phyloP scores from a whole-genome alignment of 306 rosid species.

The Sophora flavescens region DNA sequence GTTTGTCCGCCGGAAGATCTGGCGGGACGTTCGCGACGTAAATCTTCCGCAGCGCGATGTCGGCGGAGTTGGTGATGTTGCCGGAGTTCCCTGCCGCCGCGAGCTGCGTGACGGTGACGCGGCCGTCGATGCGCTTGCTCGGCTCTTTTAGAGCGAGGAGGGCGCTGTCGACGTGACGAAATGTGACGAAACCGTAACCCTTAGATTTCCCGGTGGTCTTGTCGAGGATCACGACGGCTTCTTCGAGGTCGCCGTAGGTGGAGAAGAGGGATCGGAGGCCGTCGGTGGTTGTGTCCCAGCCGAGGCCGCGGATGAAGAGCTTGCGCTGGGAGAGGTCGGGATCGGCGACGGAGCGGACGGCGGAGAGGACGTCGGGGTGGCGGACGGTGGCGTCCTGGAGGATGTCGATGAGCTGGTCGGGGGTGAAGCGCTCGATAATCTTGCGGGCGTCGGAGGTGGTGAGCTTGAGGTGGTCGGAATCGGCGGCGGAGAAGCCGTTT shows the following conservation, averaged over 20 bases:
- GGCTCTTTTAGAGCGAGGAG: slow-evolving; percentile 90
- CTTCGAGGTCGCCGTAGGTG: slow-evolving; percentile 90
- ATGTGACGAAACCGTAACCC: slow-evolving; percentile 93
- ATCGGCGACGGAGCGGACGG: slow-evolving; percentile 77
- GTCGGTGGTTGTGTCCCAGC: slow-evolving; percentile 95
- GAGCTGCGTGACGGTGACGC: slow-evolving; percentile 96
- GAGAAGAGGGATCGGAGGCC: slow-evolving; percentile 90
- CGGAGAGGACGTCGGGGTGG: slow-evolving; percentile 79
- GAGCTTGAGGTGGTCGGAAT: slow-evolving; percentile 50
- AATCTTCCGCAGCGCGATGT: slow-evolving; percentile 73
- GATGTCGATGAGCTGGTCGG: slow-evolving; percentile 77
- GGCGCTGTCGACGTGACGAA: slow-evolving; percentile 88
- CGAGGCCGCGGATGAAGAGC: slow-evolving; percentile 94
- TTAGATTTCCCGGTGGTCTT: slow-evolving; percentile 85
- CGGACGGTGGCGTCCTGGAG: slow-evolving; percentile 76
- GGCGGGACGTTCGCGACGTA: slow-evolving; percentile 92
- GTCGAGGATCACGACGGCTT: slow-evolving; percentile 88
- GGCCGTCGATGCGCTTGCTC: slow-evolving; percentile 93
- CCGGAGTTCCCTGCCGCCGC: slow-evolving; percentile 80
- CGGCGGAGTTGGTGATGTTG: slow-evolving; percentile 47
- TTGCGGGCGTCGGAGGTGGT: slow-evolving; percentile 77
- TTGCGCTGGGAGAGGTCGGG: slow-evolving; percentile 85
- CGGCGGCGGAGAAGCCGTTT: slow-evolving; percentile 62
- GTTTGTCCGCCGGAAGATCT: slow-evolving; percentile 83
- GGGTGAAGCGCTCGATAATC: slow-evolving; percentile 76